Evolutionary conservation across 2,329 filamentous ascomycete species (phyloP).

Genomic region (Microsporum audouinii): DNA sequence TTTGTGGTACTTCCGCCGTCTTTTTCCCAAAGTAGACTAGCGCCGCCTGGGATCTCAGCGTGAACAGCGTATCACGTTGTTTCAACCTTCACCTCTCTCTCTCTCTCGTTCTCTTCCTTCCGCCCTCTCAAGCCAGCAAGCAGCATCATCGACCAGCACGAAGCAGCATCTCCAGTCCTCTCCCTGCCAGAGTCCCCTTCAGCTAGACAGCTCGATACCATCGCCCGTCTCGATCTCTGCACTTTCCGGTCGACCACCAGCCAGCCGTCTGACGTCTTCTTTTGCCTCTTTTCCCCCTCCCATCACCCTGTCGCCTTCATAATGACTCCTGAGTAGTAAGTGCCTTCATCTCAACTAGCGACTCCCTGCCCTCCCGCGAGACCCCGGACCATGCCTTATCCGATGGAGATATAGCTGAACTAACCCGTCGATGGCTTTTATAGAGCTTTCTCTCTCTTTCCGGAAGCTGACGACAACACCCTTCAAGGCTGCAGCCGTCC

Average conservation of each 20-base stretch:
- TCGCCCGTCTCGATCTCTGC: neutral
- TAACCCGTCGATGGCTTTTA: neutral
- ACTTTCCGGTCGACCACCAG: neutral
- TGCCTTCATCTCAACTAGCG: neutral
- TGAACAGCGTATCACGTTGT: neutral
- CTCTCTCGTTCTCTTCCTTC: neutral
- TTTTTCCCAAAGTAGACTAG: neutral
- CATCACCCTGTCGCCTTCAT: constrained; percentile 19
- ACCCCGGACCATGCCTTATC: neutral
- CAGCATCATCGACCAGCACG: neutral
- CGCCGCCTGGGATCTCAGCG: neutral
- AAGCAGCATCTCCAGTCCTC: neutral
- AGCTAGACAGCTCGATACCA: neutral
- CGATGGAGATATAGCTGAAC: neutral
- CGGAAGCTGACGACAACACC: neutral
- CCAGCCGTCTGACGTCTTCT: neutral
- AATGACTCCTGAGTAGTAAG: constrained; percentile 42
- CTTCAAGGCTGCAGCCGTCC: neutral
- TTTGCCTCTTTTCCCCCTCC: neutral
- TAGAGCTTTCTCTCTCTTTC: constrained; percentile 2
- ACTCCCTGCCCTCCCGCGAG: neutral
- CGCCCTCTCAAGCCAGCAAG: neutral
- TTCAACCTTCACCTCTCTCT: constrained; percentile 2
- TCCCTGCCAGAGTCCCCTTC: neutral
- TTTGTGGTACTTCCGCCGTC: neutral